Conservation (phyloP, 495 filamentous ascomycete species). For the Beverwykella pulmonaria region DNA sequence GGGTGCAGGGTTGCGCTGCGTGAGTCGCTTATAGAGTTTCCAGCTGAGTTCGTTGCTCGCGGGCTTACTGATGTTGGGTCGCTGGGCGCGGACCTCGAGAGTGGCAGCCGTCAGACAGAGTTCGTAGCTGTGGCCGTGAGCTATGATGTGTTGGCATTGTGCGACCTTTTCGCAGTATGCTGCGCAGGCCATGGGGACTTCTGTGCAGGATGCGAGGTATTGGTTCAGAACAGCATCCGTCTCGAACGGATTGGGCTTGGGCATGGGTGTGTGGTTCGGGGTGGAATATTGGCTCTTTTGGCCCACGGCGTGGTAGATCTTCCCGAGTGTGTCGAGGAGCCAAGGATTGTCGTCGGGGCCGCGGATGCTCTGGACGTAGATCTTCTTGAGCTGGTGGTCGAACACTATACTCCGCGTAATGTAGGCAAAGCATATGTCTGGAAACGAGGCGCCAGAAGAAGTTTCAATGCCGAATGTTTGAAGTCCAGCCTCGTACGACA, state of each 20-base stretch:
- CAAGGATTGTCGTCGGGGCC: constrained; percentile 41
- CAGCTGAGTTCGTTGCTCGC: constrained; percentile 53
- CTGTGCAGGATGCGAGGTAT: constrained; percentile 7
- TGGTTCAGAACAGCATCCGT: not conserved
- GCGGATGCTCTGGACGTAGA: constrained; percentile 68
- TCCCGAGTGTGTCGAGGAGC: constrained; percentile 41
- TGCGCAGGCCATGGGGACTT: constrained; percentile 26
- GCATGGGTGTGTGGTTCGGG: constrained; percentile 9
- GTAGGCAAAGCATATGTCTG: constrained; percentile 78
- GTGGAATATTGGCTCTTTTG: constrained; percentile 43
- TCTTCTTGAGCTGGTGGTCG: constrained; percentile 63
- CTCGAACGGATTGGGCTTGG: constrained; percentile 16
- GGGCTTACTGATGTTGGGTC: constrained; percentile 28
- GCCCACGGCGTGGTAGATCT: constrained; percentile 18
- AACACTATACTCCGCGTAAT: constrained; percentile 78
- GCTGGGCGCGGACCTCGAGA: constrained; percentile 51
- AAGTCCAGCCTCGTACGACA: constrained; percentile 86
- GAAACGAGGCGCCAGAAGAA: constrained; percentile 35
- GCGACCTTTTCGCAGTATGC: constrained; percentile 66
- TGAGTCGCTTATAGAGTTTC: constrained; percentile 72
- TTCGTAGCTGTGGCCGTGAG: constrained; percentile 86
- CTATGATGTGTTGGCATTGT: constrained; percentile 71
- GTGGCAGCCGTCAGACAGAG: constrained; percentile 84
- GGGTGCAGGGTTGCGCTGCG: constrained; percentile 75
- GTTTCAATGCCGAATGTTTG: constrained; percentile 56